phyloP scores from a whole-genome alignment of 805 yeast genomes.

The Starmerella gropengiesseri region DNA sequence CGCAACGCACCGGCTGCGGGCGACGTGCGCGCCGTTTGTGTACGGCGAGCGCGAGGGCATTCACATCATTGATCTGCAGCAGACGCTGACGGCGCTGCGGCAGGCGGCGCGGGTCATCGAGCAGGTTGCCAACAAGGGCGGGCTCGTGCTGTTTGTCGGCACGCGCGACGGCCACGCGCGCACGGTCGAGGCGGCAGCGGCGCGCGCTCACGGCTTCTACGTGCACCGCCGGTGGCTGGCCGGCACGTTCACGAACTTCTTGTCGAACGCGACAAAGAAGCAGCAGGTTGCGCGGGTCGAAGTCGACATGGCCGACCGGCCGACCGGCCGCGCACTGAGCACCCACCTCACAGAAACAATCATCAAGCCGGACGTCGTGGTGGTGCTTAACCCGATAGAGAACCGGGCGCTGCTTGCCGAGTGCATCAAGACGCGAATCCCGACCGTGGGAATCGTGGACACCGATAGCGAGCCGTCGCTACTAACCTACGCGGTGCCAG shows the following conservation, averaged over 20 bases:
- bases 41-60: slow-evolving; percentile 85
- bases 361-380: slow-evolving; percentile 80
- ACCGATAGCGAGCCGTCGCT: slow-evolving; percentile 85
- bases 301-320: slow-evolving; percentile 60
- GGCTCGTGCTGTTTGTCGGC: slow-evolving; percentile 74
- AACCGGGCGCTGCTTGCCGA: slow-evolving; percentile 71
- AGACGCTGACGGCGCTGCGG: slow-evolving; percentile 62
- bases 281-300: slow-evolving; percentile 44
- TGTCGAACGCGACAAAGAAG: slow-evolving; percentile 48
- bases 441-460: slow-evolving; percentile 88
- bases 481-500: slow-evolving; percentile 91
- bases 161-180: slow-evolving; percentile 67
- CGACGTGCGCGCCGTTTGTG: slow-evolving; percentile 73
- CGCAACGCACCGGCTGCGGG: slow-evolving; percentile 55
- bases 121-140: slow-evolving; percentile 75
- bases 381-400: slow-evolving; percentile 78
- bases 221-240: slow-evolving; percentile 86
- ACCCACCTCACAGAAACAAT: slow-evolving; percentile 39
- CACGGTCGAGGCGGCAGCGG: slow-evolving; percentile 69
- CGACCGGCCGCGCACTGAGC: slow-evolving; percentile 49
- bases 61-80: slow-evolving; percentile 80
- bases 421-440: slow-evolving; percentile 71
- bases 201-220: slow-evolving; percentile 65
- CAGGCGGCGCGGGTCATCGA: slow-evolving; percentile 78
- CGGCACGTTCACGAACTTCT: slow-evolving; percentile 81